phyloP scores from a whole-genome alignment of 106 monocot species.

The Triglochin maritima region DNA sequence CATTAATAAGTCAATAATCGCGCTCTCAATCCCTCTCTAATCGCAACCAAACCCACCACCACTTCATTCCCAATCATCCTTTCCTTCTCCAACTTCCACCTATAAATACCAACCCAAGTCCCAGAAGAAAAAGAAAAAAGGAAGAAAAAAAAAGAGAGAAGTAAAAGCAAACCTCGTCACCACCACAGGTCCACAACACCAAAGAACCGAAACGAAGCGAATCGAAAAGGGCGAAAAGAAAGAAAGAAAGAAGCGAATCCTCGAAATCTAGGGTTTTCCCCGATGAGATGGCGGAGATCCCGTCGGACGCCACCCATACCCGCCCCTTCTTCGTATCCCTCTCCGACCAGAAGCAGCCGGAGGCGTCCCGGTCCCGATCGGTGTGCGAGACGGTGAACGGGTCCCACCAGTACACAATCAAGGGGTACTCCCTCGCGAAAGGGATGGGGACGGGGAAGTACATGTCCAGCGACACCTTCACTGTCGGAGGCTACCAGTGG shows the following conservation, averaged over 20 bases:
- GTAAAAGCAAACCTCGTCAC: no score
- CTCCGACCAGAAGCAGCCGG: neutral
- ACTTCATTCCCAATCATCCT: no score
- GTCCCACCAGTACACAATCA: conserved; percentile 46
- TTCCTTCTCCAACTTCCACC: no score
- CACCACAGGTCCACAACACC: no score
- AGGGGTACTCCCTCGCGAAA: conserved; percentile 68
- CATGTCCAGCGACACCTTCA: conserved; percentile 56
- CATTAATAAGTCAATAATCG: no score
- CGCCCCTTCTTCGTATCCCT: neutral
- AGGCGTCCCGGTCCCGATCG: conserved; percentile 31
- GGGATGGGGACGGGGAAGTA: conserved; percentile 65
- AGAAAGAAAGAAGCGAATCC: neutral
- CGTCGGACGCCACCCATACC: neutral
- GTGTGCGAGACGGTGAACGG: conserved; percentile 69
- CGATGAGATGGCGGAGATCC: conserved; percentile 12
- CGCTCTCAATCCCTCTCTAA: no score
- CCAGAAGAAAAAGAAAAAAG: no score
- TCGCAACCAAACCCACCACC: no score
- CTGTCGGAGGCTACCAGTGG: conserved; percentile 63
- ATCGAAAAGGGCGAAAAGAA: no score
- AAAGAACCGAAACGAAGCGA: no score
- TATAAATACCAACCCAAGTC: no score
- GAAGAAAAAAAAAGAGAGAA: no score
- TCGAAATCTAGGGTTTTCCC: neutral